phyloP scores from a whole-genome alignment of 2,329 filamentous ascomycete genomes.

The Botryosphaeria dothidea region DNA sequence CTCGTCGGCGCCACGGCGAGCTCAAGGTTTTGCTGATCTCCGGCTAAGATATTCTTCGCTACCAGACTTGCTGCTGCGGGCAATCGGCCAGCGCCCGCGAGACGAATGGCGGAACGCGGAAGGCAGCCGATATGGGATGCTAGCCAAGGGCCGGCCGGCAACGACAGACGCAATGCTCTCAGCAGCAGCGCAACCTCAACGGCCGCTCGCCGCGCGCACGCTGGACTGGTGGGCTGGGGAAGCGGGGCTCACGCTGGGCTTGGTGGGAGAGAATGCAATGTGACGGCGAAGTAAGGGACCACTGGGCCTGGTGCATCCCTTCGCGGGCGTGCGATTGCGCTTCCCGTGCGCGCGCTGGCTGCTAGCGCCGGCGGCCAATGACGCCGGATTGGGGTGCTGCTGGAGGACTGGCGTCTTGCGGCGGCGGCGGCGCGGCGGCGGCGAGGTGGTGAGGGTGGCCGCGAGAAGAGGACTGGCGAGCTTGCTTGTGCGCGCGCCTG shows the following conservation, averaged over 20 bases:
- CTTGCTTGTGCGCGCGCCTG: neutral
- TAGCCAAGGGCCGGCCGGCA: neutral
- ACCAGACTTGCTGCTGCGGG: conserved; percentile 12
- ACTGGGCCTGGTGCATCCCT: conserved; percentile 16
- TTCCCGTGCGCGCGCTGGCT: conserved; percentile 9
- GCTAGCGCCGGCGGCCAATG: conserved; percentile 3
- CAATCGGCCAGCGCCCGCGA: neutral
- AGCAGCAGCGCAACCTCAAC: conserved; percentile 9
- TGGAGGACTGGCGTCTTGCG: neutral
- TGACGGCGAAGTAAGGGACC: conserved; percentile 17
- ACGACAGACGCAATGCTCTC: neutral
- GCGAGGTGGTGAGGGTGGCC: conserved; percentile 2
- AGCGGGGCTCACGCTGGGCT: neutral
- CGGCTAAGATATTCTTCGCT: conserved; percentile 16
- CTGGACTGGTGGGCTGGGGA: neutral
- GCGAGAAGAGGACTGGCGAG: neutral
- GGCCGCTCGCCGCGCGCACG: neutral
- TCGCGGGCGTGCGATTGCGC: conserved; percentile 3
- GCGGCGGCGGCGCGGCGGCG: neutral
- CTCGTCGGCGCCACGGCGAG: conserved; percentile 11
- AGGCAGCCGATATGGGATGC: neutral
- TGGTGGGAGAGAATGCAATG: conserved; percentile 1
- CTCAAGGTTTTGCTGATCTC: conserved; percentile 18
- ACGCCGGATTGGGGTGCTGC: conserved; percentile 1
- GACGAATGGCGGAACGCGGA: conserved; percentile 14